Evolutionary conservation across 106 monocot species (phyloP).

Genomic region (Dioscorea zingiberensis): DNA sequence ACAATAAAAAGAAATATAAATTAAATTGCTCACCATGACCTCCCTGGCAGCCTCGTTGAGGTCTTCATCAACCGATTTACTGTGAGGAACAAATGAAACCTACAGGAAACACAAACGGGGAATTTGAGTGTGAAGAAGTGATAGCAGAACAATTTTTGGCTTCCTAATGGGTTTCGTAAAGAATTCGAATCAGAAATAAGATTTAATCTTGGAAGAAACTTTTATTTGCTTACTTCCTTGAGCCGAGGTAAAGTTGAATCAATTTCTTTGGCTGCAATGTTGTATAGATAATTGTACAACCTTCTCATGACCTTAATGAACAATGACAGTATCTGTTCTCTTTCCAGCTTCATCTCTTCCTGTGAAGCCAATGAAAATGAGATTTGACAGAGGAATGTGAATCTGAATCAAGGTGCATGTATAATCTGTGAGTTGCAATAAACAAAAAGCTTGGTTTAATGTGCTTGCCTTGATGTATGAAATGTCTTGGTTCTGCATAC

Average conservation of each 20-base stretch:
- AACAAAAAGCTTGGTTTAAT: neutral
- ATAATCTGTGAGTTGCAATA: neutral
- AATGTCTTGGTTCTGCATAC: constrained; percentile 80
- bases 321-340: constrained; percentile 57
- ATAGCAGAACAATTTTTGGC: too few species aligned
- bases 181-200: too few species aligned
- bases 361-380: constrained; percentile 6
- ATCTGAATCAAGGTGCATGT: neutral
- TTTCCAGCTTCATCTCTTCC: constrained; percentile 67
- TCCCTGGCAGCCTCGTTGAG: constrained; percentile 67
- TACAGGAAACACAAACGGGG: constrained; percentile 1
- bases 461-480: constrained; percentile 54
- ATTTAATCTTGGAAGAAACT: too few species aligned
- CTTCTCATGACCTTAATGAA: constrained; percentile 78
- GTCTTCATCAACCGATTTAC: constrained; percentile 77
- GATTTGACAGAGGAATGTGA: too few species aligned
- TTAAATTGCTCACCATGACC: constrained; percentile 42
- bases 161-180: too few species aligned
- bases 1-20: neutral
- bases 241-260: constrained; percentile 56
- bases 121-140: neutral
- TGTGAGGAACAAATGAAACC: constrained; percentile 51
- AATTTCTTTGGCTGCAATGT: constrained; percentile 42
- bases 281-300: constrained; percentile 62
- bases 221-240: constrained; percentile 45